phyloP scores from a whole-genome alignment of 768 basidiomycete genomes.

The Lactarius trivialis region DNA sequence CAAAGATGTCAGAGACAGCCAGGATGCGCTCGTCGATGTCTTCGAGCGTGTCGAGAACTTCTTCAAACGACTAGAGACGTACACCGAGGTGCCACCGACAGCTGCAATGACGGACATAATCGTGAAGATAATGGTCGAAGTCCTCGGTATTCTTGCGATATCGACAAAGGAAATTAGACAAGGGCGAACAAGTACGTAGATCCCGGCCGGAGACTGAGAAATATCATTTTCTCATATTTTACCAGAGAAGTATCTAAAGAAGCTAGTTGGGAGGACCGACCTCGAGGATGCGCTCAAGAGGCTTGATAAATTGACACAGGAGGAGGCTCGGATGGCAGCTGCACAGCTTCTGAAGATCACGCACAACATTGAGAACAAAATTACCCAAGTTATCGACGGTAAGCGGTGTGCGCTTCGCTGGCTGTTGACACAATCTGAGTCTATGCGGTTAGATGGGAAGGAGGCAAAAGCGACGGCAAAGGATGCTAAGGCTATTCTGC shows the following conservation, averaged over 20 bases:
- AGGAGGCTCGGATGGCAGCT: background rate
- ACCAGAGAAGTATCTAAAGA: background rate
- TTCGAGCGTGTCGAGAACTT: no score
- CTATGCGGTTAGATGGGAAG: background rate
- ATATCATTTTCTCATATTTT: background rate
- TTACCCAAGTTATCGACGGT: background rate
- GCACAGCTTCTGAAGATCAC: background rate
- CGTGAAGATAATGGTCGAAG: background rate
- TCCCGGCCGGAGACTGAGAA: background rate
- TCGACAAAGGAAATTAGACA: background rate
- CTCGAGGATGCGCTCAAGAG: background rate
- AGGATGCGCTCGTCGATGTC: no score
- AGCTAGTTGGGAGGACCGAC: background rate
- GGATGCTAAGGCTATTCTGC: background rate
- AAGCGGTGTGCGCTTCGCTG: background rate
- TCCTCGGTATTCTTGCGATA: background rate
- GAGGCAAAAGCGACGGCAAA: background rate
- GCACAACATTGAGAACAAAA: background rate
- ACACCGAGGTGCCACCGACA: no score
- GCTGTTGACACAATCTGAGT: background rate
- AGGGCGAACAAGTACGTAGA: background rate
- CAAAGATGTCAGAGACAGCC: no score
- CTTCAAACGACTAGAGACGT: no score
- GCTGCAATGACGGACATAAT: no score
- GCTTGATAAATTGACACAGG: background rate